Evolutionary conservation across 495 filamentous ascomycete genomes (phyloP).

Genomic region (Neurospora terricola): DNA sequence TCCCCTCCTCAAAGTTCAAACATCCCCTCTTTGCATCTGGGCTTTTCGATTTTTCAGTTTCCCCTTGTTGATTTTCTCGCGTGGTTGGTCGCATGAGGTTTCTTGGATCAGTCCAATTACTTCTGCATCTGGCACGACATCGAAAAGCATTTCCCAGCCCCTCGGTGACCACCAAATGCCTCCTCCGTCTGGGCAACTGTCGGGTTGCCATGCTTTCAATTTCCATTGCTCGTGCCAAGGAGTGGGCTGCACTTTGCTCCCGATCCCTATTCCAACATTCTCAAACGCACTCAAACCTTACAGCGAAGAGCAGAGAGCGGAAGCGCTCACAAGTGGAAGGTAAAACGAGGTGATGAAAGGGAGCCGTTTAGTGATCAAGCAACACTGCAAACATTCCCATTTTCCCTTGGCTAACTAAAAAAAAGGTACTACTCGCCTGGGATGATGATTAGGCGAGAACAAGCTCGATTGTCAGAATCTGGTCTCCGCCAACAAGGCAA

Average conservation of each 20-base stretch:
- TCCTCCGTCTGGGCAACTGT: not conserved
- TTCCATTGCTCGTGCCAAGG: not conserved
- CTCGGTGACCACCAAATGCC: not conserved
- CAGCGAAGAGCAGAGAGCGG: not conserved
- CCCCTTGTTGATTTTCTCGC: not conserved
- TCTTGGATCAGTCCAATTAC: not conserved
- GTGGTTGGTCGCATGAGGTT: not conserved
- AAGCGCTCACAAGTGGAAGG: not conserved
- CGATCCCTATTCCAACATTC: not conserved
- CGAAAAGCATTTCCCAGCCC: not conserved
- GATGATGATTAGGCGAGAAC: not conserved
- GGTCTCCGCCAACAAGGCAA: not conserved
- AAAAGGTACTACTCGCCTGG: not conserved
- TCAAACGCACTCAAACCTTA: not conserved
- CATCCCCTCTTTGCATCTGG: not conserved
- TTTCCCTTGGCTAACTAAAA: not conserved
- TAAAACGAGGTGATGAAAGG: not conserved
- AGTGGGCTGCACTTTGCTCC: not conserved
- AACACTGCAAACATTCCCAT: not conserved
- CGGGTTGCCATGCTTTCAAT: not conserved
- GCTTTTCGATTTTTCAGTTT: not conserved
- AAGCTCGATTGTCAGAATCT: not conserved
- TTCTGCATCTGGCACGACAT: not conserved
- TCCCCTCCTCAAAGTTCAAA: not conserved
- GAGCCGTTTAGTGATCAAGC: not conserved